Percentiles rank a stretch among this genome's conserved stretches.
phyloP scores from a whole-genome alignment of 179 eudicot genomes.

The Silene noctiflora region DNA sequence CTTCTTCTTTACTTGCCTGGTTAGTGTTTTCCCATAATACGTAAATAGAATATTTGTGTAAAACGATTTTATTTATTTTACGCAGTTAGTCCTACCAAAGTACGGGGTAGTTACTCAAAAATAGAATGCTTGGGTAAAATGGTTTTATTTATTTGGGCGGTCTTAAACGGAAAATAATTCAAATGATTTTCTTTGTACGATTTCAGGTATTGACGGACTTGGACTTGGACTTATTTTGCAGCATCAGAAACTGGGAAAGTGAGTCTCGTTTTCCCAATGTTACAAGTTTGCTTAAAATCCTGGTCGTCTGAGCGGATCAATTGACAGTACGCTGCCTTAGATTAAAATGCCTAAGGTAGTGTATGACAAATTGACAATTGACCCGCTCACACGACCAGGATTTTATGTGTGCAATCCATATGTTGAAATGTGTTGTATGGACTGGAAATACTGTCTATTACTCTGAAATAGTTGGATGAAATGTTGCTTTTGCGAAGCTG shows the following conservation, averaged over 20 bases:
- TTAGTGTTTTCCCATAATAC: background rate
- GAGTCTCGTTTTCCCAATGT: slow-evolving; percentile 26
- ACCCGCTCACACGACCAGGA: no score
- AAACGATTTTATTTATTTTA: background rate
- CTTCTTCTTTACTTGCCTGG: slow-evolving; percentile 69
- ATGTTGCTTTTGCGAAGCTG: slow-evolving; percentile 14
- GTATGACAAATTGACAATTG: no score
- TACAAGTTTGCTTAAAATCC: background rate
- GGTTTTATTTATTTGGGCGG: no score
- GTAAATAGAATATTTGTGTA: no score
- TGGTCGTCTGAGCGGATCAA: background rate
- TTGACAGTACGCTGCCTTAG: no score
- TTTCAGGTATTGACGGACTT: slow-evolving; percentile 66
- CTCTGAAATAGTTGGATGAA: background rate
- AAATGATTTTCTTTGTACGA: background rate
- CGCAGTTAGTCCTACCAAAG: no score
- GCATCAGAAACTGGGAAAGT: slow-evolving; percentile 63
- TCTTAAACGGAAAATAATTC: background rate
- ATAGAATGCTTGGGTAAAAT: no score
- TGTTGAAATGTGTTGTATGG: no score
- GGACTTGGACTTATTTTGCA: slow-evolving; percentile 67
- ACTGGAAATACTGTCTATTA: background rate
- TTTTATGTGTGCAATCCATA: no score
- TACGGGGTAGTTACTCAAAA: no score
- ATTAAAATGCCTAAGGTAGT: no score